Base-by-base conservation (phyloP, 2,329 filamentous ascomycete species). In the Colletotrichum tropicale region DNA sequence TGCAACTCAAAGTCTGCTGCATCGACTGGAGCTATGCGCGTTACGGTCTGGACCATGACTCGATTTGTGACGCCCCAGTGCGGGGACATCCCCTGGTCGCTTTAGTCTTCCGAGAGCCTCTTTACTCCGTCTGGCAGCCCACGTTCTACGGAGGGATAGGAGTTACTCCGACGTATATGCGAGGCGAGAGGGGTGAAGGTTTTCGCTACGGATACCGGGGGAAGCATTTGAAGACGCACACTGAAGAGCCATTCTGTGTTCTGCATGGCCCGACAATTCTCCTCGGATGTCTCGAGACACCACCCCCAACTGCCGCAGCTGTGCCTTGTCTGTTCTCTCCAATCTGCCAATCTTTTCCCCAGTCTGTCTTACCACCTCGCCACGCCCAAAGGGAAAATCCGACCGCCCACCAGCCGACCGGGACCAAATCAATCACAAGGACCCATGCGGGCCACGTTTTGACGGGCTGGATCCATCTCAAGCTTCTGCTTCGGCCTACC, bases 131-230 rank as follows among this genome's bases (percentile, higher is more conserved):
- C 61, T 52, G 43, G 43, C 10, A 52, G n/a, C 34, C 34, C 21
- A 60, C 26, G 18, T n/a, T 32, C n/a, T 64, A n/a, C 8, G 9
- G 4, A 10, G 43, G 43, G 43, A 26, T 55, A 9, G 6, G 43
- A 71, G 36, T 74, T 64, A 73, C 30, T 68, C 64, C 68, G 72
- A 75, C n/a, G 72, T 76, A 70, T 70, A 67, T 76, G 68, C 67
- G 64, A 64, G 30, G 21, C 21, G 55, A 52, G 43, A 52, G 43
- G 43, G 43, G 43, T 52, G 43, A 21, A 52, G 43, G 43, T 52
- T 52, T 52, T 52, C 43, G n/a, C 43, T 13, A 32, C 30, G 30
- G 30, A 10, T 30, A 30, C 30, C 30, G 10, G 30, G 30, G 30
- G 30, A 32, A 32, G 30, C 13, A 32, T 52, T 21, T 52, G 43